Conservation (phyloP, 306 rosid species). For the Fragaria iinumae region DNA sequence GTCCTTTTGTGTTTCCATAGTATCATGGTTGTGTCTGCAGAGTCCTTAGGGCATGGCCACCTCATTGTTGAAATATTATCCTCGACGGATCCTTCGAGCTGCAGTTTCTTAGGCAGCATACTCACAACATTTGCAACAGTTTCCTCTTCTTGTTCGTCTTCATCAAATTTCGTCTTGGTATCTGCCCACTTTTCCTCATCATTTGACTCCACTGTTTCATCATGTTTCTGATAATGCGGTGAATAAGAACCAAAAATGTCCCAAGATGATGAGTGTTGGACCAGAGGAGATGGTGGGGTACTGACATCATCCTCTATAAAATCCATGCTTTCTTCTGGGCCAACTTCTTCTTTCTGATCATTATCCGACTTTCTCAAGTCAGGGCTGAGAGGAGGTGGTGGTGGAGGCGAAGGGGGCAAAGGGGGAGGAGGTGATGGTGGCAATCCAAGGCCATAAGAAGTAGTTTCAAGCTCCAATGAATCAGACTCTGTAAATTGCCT, state of each 20-base stretch:
- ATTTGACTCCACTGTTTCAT: constrained; percentile 39
- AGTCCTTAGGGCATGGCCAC: constrained; percentile 34
- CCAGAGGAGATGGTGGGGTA: constrained; percentile 26
- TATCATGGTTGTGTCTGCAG: constrained; percentile 32
- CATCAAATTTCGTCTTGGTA: constrained; percentile 64
- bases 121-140: constrained; percentile 31
- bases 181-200: constrained; percentile 85
- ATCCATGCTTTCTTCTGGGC: constrained; percentile 40
- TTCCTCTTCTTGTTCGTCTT: constrained; percentile 63
- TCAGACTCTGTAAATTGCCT: constrained; percentile 86
- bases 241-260: constrained; percentile 27
- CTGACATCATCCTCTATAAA: constrained; percentile 28
- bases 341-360: constrained; percentile 21
- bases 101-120: constrained; percentile 41
- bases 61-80: constrained; percentile 40
- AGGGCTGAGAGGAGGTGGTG: constrained; percentile 54
- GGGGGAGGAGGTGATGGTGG: constrained; percentile 57
- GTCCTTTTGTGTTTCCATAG: constrained; percentile 54
- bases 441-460: constrained; percentile 33
- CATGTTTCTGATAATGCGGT: constrained; percentile 11
- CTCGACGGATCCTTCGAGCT: constrained; percentile 29
- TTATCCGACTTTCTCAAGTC: constrained; percentile 39
- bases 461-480: constrained; percentile 60
- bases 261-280: constrained; percentile 26
- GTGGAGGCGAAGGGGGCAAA: constrained; percentile 63